Evolutionary conservation across 306 rosid genomes (phyloP).

Genomic region (Carpinus fangiana): DNA sequence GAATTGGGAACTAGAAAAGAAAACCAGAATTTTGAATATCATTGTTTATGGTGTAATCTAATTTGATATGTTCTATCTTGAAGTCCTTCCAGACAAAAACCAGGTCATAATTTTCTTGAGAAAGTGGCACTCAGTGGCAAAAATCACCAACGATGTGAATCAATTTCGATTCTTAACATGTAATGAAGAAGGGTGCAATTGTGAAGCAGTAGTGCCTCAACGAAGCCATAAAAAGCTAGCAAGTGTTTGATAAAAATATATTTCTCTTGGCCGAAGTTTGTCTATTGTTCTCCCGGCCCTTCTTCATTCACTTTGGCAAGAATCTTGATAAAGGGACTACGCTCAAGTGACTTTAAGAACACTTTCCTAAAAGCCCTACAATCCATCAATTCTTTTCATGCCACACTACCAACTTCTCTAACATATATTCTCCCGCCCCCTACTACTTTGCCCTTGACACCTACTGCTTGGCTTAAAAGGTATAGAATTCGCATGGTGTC

Average conservation of each 20-base stretch:
- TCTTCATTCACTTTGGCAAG: constrained; percentile 25
- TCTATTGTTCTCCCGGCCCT: constrained; percentile 30
- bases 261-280: constrained; percentile 33
- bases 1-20: neutral
- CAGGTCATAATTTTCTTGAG: neutral
- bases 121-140: constrained; percentile 18
- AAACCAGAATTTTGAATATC: neutral
- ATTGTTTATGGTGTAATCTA: neutral
- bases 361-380: constrained; percentile 35
- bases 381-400: constrained; percentile 24
- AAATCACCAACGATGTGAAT: constrained; percentile 21
- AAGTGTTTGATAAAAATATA: constrained; percentile 16
- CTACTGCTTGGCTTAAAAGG: constrained; percentile 27
- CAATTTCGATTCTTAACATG: neutral
- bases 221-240: constrained; percentile 1
- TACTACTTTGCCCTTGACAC: constrained; percentile 20
- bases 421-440: constrained; percentile 44
- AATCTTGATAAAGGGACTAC: constrained; percentile 30
- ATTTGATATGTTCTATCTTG: neutral
- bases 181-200: neutral
- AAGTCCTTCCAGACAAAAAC: neutral
- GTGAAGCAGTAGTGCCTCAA: constrained; percentile 19
- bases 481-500: constrained; percentile 22
- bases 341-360: constrained; percentile 30
- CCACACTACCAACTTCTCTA: constrained; percentile 18